phyloP scores from a whole-genome alignment of 2,329 filamentous ascomycete species.

The Myotisia sp. region DNA sequence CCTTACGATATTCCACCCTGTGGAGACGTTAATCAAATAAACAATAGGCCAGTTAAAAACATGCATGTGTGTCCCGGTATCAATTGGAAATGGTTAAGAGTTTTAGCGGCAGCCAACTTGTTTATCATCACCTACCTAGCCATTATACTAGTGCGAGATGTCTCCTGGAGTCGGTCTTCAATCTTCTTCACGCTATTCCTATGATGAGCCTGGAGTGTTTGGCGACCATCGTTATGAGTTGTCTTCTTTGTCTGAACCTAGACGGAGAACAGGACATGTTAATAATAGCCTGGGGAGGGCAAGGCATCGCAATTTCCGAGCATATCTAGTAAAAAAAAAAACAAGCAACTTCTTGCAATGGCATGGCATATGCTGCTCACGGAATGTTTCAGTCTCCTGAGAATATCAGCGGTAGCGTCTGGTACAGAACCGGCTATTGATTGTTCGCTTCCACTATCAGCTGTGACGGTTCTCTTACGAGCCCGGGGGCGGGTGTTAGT shows the following conservation, averaged over 20 bases:
- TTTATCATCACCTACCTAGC: constrained; percentile 8
- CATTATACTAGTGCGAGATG: constrained; percentile 5
- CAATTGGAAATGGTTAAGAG: no score
- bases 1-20: constrained; percentile 9
- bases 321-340: background rate
- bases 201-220: constrained; percentile 12
- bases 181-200: constrained; percentile 8
- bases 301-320: no score
- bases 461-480: background rate
- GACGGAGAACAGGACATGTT: background rate
- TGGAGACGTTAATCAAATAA: background rate
- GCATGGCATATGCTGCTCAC: constrained; percentile 10
- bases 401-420: constrained; percentile 6
- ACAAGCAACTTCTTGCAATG: constrained; percentile 1
- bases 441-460: constrained; percentile 1
- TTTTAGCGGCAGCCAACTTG: background rate
- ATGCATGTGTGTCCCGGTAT: background rate
- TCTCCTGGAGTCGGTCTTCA: constrained; percentile 8
- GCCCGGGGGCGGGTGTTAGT: background rate
- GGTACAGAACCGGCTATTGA: constrained; percentile 4
- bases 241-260: constrained; percentile 10
- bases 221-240: constrained; percentile 6
- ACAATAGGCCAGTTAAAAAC: no score
- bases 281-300: background rate
- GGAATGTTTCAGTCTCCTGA: constrained; percentile 11